These are phyloP conservation scores for Torulaspora delbrueckii DNA, from an alignment of 805 yeast genomes.

Conservation along the genomic window DNA sequence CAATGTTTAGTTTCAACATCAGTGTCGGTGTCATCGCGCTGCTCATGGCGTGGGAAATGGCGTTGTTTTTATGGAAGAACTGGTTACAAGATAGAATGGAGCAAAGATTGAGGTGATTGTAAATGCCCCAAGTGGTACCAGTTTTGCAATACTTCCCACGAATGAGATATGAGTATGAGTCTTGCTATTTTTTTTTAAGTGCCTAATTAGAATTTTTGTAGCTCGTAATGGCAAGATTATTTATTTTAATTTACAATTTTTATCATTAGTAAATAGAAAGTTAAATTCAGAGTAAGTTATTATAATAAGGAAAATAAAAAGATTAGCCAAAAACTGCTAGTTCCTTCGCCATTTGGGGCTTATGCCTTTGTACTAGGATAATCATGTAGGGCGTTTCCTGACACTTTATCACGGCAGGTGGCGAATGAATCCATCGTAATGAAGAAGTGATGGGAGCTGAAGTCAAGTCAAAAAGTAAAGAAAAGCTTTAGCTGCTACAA, in stretches of 20 bases:
- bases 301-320: background rate
- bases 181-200: background rate
- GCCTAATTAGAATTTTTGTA: background rate
- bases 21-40: constrained; percentile 74
- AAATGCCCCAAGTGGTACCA: too few relatives aligned
- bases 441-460: too few relatives aligned
- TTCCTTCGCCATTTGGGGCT: too few relatives aligned
- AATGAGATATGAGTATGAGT: too few relatives aligned
- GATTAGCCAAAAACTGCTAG: background rate
- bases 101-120: background rate
- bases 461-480: too few relatives aligned
- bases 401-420: too few relatives aligned
- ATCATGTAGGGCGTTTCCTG: too few relatives aligned
- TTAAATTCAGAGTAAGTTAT: background rate
- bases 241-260: background rate
- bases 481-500: too few relatives aligned
- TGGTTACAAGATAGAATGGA: constrained; percentile 33
- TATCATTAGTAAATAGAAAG: background rate
- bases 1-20: constrained; percentile 88
- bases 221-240: background rate
- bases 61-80: constrained; percentile 57
- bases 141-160: too few relatives aligned
- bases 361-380: too few relatives aligned
- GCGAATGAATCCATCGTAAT: too few relatives aligned
- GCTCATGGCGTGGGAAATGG: constrained; percentile 85